Evolutionary conservation across 176 grass and related monocot species (phyloP).

Genomic region (Carex parvula): DNA sequence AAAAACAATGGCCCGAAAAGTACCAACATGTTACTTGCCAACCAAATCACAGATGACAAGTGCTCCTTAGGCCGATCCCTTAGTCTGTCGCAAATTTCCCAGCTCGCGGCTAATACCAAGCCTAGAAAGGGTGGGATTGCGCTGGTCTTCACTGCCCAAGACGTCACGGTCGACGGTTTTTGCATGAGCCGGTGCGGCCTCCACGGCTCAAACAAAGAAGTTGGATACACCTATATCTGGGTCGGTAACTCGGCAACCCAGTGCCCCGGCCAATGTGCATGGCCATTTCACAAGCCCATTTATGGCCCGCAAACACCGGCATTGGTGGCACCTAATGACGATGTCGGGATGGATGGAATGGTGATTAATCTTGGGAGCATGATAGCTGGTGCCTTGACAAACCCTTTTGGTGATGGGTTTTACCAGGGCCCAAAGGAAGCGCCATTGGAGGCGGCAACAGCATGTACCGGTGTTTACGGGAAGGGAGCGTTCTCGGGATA

Average conservation of each 20-base stretch:
- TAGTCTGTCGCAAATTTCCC: slow-evolving; percentile 16
- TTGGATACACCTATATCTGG: slow-evolving; percentile 34
- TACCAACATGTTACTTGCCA: slow-evolving; percentile 26
- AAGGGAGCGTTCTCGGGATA: slow-evolving; percentile 62
- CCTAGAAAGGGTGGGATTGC: slow-evolving; percentile 17
- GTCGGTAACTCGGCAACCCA: slow-evolving; percentile 35
- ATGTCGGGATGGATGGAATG: slow-evolving; percentile 48
- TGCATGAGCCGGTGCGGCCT: slow-evolving; percentile 42
- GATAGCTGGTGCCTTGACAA: slow-evolving; percentile 41
- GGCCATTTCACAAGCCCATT: slow-evolving; percentile 47
- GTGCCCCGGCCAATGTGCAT: slow-evolving; percentile 66
- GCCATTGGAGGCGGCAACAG: slow-evolving; percentile 53
- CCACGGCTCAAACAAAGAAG: slow-evolving; percentile 28
- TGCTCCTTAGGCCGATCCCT: slow-evolving; percentile 39
- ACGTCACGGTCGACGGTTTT: slow-evolving; percentile 44
- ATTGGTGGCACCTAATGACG: slow-evolving; percentile 36
- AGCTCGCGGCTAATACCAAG: slow-evolving; percentile 5
- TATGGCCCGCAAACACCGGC: slow-evolving; percentile 41
- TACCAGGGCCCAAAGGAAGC: slow-evolving; percentile 44
- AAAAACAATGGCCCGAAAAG: not conserved
- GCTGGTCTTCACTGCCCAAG: slow-evolving; percentile 37
- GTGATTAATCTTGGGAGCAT: slow-evolving; percentile 43
- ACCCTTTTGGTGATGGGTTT: slow-evolving; percentile 48
- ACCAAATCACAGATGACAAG: slow-evolving; percentile 27
- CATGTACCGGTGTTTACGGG: slow-evolving; percentile 58